phyloP scores from a whole-genome alignment of 73 alveolate genomes.

The Effrenium voratum region DNA sequence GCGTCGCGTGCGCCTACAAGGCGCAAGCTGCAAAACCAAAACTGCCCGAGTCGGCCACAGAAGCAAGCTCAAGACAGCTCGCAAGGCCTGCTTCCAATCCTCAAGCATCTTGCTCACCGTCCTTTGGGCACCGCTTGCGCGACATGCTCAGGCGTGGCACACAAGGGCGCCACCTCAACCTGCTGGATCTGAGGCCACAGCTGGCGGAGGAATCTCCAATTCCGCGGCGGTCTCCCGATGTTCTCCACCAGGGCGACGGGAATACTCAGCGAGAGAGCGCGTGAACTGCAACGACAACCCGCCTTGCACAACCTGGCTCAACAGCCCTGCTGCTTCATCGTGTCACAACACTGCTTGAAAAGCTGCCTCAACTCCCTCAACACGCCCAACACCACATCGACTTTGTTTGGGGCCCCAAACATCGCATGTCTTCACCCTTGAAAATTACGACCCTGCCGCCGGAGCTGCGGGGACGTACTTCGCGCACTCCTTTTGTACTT shows the following conservation, averaged over 20 bases:
- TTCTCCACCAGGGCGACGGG: conserved; percentile 52
- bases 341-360: neutral
- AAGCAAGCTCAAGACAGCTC: neutral
- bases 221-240: conserved; percentile 86
- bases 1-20: neutral
- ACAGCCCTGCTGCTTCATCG: neutral
- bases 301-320: neutral
- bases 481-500: too few species aligned
- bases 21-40: neutral
- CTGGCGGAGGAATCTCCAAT: conserved; percentile 58
- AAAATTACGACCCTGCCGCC: too few species aligned
- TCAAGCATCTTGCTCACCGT: conserved; percentile 58
- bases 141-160: neutral
- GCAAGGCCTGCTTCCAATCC: conserved; percentile 22
- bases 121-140: too few species aligned
- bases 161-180: neutral
- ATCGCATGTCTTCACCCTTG: too few species aligned
- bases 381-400: neutral
- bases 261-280: conserved; percentile 31
- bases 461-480: too few species aligned
- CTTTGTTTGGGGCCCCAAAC: too few species aligned
- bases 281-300: too few species aligned
- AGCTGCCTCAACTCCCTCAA: neutral
- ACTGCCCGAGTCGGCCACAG: neutral
- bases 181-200: neutral